Evolutionary conservation across 805 yeast genomes (phyloP).

Genomic region (Metschnikowia peoriensis): DNA sequence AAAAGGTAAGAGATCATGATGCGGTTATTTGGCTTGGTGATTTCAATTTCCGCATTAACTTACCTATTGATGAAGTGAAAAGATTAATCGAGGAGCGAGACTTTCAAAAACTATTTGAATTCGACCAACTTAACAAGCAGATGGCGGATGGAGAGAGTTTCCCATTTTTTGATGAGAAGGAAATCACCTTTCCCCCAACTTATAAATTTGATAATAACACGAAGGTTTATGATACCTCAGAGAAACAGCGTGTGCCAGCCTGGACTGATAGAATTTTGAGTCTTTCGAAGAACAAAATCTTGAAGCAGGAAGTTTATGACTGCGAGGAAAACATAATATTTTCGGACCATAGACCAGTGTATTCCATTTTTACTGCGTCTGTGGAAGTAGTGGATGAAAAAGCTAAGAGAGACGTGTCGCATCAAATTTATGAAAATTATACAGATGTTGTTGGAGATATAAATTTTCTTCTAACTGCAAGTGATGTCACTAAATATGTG

Average conservation of each 20-base stretch:
- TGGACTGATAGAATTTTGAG: constrained; percentile 94
- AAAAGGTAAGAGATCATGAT: constrained; percentile 70
- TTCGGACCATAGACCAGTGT: constrained; percentile 92
- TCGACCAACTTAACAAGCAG: constrained; percentile 78
- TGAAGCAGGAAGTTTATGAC: constrained; percentile 61
- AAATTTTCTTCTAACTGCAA: constrained; percentile 33
- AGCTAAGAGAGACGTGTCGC: constrained; percentile 52
- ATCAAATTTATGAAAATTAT: constrained; percentile 56
- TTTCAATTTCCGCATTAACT: constrained; percentile 78
- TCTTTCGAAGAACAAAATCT: constrained; percentile 50
- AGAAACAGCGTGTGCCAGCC: constrained; percentile 90
- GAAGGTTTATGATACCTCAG: constrained; percentile 78
- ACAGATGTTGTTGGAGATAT: constrained; percentile 47
- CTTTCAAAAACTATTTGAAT: constrained; percentile 53
- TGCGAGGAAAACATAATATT: constrained; percentile 56
- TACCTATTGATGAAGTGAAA: constrained; percentile 71
- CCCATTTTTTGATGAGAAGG: constrained; percentile 79
- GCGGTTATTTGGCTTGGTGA: constrained; percentile 90
- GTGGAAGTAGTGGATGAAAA: constrained; percentile 66
- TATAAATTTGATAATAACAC: constrained; percentile 92
- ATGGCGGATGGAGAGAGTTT: constrained; percentile 72
- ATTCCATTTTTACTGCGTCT: constrained; percentile 62
- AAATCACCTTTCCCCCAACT: constrained; percentile 82
- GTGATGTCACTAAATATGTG: constrained; percentile 24
- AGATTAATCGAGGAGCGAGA: constrained; percentile 45